Percentiles rank a stretch among this genome's conserved stretches.
phyloP scores from a whole-genome alignment of 108 stramenopile genomes.

The Skeletonema marinoi region DNA sequence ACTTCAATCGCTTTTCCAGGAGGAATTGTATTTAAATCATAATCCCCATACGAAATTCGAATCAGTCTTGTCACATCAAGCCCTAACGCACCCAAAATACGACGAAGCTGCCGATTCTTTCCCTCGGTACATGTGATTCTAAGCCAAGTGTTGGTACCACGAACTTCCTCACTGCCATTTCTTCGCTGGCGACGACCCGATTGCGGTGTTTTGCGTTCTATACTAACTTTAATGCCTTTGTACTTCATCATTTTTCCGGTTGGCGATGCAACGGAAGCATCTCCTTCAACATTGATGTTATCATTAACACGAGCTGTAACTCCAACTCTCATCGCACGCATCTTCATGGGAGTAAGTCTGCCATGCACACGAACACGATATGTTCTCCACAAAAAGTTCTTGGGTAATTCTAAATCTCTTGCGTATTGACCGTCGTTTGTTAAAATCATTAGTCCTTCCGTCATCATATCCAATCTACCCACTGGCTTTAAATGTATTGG shows the following conservation, averaged over 20 bases:
- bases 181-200: slow-evolving; percentile 1
- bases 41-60: slow-evolving; percentile 77
- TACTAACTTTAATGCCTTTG: slow-evolving; percentile 63
- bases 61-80: slow-evolving; percentile 77
- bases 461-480: slow-evolving; percentile 79
- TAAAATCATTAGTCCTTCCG: slow-evolving; percentile 79
- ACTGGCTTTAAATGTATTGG: slow-evolving; percentile 74
- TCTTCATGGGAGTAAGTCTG: slow-evolving; percentile 52
- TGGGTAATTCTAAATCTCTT: slow-evolving; percentile 73
- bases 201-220: slow-evolving; percentile 44
- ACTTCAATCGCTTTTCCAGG: slow-evolving; percentile 75
- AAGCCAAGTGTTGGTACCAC: slow-evolving; percentile 73
- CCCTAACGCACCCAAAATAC: slow-evolving; percentile 64
- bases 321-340: slow-evolving; percentile 58
- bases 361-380: slow-evolving; percentile 83
- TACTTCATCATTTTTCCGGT: slow-evolving; percentile 47
- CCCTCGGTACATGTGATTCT: slow-evolving; percentile 74
- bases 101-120: slow-evolving; percentile 82
- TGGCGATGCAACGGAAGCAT: slow-evolving; percentile 8
- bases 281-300: slow-evolving; percentile 25
- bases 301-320: slow-evolving; percentile 44
- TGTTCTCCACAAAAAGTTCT: slow-evolving; percentile 65
- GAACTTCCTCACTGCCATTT: slow-evolving; percentile 1
- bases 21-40: slow-evolving; percentile 79
- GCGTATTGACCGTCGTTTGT: slow-evolving; percentile 81